Percentiles rank a stretch among this genome's conserved stretches.
Conservation (phyloP, 1,284 basidiomycete genomes). For the Ustilago tritici region DNA sequence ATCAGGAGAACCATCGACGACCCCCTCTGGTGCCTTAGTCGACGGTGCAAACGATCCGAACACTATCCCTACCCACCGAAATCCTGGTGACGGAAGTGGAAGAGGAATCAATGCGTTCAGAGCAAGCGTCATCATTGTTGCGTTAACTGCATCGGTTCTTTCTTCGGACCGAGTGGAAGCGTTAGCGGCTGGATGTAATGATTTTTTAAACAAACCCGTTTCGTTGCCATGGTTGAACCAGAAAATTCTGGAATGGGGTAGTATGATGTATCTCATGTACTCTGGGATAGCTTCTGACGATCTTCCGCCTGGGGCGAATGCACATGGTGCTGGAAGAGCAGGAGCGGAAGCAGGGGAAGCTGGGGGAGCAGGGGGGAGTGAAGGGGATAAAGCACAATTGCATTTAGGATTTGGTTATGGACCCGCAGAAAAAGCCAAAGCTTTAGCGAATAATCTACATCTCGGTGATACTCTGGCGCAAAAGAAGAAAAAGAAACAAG, state of each 20-base stretch:
- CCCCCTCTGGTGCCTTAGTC: neutral
- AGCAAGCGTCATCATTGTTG: slow-evolving; percentile 97
- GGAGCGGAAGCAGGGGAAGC: neutral
- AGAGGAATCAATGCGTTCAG: slow-evolving; percentile 75
- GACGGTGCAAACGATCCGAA: slow-evolving; percentile 18
- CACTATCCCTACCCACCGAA: neutral
- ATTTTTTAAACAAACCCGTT: slow-evolving; percentile 98
- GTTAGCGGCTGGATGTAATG: slow-evolving; percentile 96
- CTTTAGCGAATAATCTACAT: slow-evolving; percentile 54
- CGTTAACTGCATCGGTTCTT: slow-evolving; percentile 91
- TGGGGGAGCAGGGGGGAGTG: neutral
- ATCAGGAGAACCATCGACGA: neutral
- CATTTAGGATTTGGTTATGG: slow-evolving; percentile 49
- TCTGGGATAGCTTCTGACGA: slow-evolving; percentile 49
- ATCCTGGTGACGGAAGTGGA: slow-evolving; percentile 27
- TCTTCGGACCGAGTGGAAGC: slow-evolving; percentile 94
- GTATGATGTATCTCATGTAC: slow-evolving; percentile 70
- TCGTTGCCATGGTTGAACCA: slow-evolving; percentile 94
- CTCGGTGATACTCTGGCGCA: slow-evolving; percentile 27
- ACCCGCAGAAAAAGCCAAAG: slow-evolving; percentile 48
- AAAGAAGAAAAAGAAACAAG: slow-evolving; percentile 45
- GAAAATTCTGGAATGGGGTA: slow-evolving; percentile 98
- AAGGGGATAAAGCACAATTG: slow-evolving; percentile 35
- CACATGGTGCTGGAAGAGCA: no score
- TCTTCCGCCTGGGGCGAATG: neutral